Percentiles rank a stretch among this genome's conserved stretches.
Conservation (phyloP, 176 grass and related monocot genomes). For the Oryza nivara region DNA sequence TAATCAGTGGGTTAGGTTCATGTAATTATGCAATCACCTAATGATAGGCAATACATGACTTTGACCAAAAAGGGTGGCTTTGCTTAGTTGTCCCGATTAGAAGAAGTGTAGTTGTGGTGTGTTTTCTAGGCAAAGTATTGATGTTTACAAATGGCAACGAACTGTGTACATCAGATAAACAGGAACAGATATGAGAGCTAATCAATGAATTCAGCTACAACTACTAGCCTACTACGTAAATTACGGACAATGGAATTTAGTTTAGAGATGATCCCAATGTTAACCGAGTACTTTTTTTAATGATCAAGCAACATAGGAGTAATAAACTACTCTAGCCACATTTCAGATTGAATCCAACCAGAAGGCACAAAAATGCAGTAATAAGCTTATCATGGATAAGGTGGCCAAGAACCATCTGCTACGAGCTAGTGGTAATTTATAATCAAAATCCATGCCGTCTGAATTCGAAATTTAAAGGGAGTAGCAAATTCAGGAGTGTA, state of each 20-base stretch:
- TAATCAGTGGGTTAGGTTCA: conserved; percentile 48
- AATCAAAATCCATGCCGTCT: background rate
- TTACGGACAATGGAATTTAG: background rate
- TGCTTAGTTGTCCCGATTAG: background rate
- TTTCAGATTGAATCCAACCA: background rate
- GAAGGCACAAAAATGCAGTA: background rate
- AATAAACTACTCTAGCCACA: background rate
- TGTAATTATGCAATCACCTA: conserved; percentile 41
- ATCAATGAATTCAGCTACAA: background rate
- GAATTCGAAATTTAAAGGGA: background rate
- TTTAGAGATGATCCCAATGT: background rate
- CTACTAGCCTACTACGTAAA: background rate
- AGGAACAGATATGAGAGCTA: background rate
- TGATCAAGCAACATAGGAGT: too few species aligned
- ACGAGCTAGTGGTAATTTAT: background rate
- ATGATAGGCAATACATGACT: conserved; percentile 25
- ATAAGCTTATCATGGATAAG: conserved; percentile 1
- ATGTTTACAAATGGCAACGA: background rate
- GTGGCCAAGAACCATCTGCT: background rate
- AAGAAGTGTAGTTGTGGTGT: background rate
- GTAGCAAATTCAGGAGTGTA: background rate
- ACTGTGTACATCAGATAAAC: background rate
- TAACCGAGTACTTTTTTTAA: background rate
- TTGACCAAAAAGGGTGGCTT: conserved; percentile 32
- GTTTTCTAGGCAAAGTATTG: background rate